Evolutionary conservation across 768 basidiomycete genomes (phyloP).

Genomic region (Suillus luteus): DNA sequence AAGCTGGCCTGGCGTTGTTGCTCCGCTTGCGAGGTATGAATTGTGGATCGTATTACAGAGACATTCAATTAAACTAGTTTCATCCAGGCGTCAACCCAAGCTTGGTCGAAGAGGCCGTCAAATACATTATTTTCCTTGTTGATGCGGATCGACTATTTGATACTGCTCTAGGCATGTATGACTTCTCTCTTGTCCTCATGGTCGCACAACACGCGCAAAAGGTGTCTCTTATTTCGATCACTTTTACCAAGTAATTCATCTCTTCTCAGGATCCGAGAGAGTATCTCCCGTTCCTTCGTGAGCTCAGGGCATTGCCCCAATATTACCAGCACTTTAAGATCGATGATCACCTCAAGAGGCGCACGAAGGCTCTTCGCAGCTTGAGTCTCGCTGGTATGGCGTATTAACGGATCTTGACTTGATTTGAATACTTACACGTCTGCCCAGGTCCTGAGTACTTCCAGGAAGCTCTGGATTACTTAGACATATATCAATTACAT

Average conservation of each 20-base stretch:
- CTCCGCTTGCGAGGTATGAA: slow-evolving; percentile 73
- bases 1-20: slow-evolving; percentile 75
- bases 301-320: slow-evolving; percentile 72
- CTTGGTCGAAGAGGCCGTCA: slow-evolving; percentile 93
- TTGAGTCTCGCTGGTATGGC: slow-evolving; percentile 68
- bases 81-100: slow-evolving; percentile 51
- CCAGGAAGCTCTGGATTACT: slow-evolving; percentile 77
- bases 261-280: slow-evolving; percentile 86
- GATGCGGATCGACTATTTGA: slow-evolving; percentile 91
- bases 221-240: slow-evolving; percentile 45
- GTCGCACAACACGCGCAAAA: slow-evolving; percentile 97
- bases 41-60: background rate
- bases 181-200: slow-evolving; percentile 94
- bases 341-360: slow-evolving; percentile 85
- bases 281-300: slow-evolving; percentile 94
- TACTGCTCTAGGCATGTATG: slow-evolving; percentile 97
- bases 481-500: slow-evolving; percentile 78
- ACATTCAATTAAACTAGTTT: background rate
- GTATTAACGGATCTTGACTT: slow-evolving; percentile 5
- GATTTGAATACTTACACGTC: slow-evolving; percentile 10
- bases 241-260: background rate
- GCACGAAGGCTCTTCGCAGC: slow-evolving; percentile 73
- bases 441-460: slow-evolving; percentile 65
- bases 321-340: slow-evolving; percentile 89
- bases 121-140: slow-evolving; percentile 97